phyloP scores from a whole-genome alignment of 2,329 filamentous ascomycete species.

The Penicillium sp. region DNA sequence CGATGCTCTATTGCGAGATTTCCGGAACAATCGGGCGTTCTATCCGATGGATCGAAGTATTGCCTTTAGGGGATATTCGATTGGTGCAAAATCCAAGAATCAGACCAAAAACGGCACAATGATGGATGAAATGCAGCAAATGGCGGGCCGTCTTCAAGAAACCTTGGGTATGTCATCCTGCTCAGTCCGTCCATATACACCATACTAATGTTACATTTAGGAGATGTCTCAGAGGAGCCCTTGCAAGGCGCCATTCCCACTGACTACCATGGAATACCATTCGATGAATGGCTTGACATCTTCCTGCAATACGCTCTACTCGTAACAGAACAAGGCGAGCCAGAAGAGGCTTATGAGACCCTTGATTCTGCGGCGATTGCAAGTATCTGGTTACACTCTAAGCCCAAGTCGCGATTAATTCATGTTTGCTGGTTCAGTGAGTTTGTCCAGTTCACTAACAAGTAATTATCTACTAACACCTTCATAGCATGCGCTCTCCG shows the following conservation, averaged over 20 bases:
- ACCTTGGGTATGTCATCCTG: conserved; percentile 34
- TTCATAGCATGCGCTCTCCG: conserved; percentile 72
- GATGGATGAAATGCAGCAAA: conserved; percentile 45
- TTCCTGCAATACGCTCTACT: conserved; percentile 84
- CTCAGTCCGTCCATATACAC: neutral
- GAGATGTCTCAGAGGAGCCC: conserved; percentile 25
- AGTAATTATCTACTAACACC: conserved; percentile 8
- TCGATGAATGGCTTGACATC: conserved; percentile 81
- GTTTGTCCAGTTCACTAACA: conserved; percentile 21
- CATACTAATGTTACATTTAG: conserved; percentile 20
- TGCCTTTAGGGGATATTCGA: conserved; percentile 51
- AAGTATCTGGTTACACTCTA: conserved; percentile 74
- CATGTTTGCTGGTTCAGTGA: conserved; percentile 73
- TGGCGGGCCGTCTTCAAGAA: conserved; percentile 45
- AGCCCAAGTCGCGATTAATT: conserved; percentile 67
- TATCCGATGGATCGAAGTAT: conserved; percentile 54
- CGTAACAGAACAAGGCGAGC: conserved; percentile 65
- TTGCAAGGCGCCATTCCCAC: conserved; percentile 43
- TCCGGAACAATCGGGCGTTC: conserved; percentile 58
- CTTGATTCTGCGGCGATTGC: conserved; percentile 76
- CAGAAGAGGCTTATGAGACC: conserved; percentile 72
- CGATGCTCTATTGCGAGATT: conserved; percentile 58
- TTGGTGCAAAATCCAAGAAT: conserved; percentile 39
- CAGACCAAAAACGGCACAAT: conserved; percentile 36
- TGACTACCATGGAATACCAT: conserved; percentile 73